Evolutionary conservation across 768 basidiomycete genomes (phyloP).

Genomic region (Termitomyces sp.): DNA sequence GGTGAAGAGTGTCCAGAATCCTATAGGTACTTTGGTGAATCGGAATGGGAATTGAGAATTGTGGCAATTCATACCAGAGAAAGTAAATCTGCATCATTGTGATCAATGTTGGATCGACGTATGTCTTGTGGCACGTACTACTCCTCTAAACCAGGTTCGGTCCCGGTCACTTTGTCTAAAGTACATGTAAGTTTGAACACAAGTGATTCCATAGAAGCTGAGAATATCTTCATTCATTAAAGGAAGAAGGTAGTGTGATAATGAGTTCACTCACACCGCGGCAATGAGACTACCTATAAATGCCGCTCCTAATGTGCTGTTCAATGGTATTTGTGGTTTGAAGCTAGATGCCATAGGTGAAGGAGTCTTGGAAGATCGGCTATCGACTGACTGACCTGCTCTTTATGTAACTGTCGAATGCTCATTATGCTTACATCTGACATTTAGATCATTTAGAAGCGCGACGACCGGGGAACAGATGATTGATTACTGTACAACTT

Average conservation of each 20-base stretch:
- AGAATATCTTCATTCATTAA: not conserved
- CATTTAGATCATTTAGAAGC: not conserved
- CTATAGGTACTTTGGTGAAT: not conserved
- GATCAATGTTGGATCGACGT: not conserved
- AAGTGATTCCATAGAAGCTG: conserved; percentile 25
- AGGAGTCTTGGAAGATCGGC: too few relatives aligned
- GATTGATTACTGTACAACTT: too few relatives aligned
- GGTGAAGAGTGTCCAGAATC: conserved; percentile 14
- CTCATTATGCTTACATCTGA: not conserved
- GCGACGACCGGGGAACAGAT: conserved; percentile 12
- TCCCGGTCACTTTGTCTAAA: conserved; percentile 5
- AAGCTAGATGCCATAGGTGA: not conserved
- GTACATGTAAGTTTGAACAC: conserved; percentile 13
- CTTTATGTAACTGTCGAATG: not conserved
- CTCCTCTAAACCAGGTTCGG: conserved; percentile 1
- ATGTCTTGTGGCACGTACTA: conserved; percentile 7
- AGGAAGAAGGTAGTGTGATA: too few relatives aligned
- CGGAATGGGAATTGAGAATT: not conserved
- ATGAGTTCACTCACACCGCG: not conserved
- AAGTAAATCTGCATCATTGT: conserved; percentile 4
- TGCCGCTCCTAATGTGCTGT: not conserved
- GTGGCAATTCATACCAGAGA: conserved; percentile 6
- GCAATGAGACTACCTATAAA: not conserved
- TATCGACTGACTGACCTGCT: not conserved
- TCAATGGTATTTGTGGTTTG: not conserved